Evolutionary conservation across 2,329 filamentous ascomycete genomes (phyloP), one percentile per base, ranked within the genome.

Genomic region (Domatiomyces catenatus): DNA sequence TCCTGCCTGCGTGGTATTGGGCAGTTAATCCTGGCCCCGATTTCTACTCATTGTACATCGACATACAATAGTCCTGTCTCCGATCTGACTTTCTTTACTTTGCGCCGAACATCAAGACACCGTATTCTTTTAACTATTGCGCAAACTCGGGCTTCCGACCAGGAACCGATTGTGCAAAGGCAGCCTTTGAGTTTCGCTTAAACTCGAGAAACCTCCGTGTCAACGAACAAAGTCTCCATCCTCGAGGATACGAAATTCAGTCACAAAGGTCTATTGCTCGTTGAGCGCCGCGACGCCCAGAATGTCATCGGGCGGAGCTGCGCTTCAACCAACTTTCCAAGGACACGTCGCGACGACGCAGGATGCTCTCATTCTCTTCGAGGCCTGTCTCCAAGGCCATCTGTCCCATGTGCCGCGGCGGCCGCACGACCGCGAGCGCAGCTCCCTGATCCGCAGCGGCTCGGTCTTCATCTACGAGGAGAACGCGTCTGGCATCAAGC

Each of bases 381-480:
- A 94, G 64, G 84, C 81, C 7, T 86, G 83, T 59, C 72, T 94
- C 15, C 74, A 72, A 36, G 86, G 86, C 8, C 69, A 74, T 18
- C 70, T 90, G 7, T 76, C 75, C 47, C 87, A 92, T 64, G 84
- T 92, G 18, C 80, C 86, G 17, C 82, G 89, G 47, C 77, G 89
- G 49, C 89, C 89, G 1, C 86, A 94, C 64, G 89, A 94, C 61
- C 76, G 86, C 48, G 89, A 94, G 67, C 77, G 88, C 48, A 72
- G 74, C 20, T 74, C 79, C 18, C 76, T 94, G 48, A 92, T 94
- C 62, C 77, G 77, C 58, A 93, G 86, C 58, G 89, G 89, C 36
- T 83, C 84, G 58, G 78, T 94, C 46, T 92, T 94, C 67, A 86
- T 94, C 57, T 95, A 94, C 65, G 87, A 94, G 62, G 87, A 94